A percentile compares a stretch with the other conserved stretches of the same genome.
Evolutionary conservation across 495 filamentous ascomycete genomes (phyloP).

Genomic region (Annulohypoxylon maeteangense): DNA sequence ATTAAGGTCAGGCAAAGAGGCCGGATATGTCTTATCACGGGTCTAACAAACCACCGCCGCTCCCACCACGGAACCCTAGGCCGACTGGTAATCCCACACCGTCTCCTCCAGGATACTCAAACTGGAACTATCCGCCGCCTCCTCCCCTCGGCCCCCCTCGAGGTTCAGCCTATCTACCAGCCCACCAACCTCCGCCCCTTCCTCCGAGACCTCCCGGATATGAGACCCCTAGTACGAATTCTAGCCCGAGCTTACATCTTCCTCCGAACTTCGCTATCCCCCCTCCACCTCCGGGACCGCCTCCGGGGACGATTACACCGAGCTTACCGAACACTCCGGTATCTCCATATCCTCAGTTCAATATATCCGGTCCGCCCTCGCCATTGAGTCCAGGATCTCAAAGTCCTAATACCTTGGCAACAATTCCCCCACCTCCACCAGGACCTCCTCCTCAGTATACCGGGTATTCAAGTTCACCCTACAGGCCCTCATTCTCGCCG

Average conservation of each 20-base stretch:
- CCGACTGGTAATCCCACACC: constrained; percentile 3
- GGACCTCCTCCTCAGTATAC: constrained; percentile 25
- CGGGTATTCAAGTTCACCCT: background rate
- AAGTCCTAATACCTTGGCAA: constrained; percentile 9
- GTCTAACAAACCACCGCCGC: constrained; percentile 32
- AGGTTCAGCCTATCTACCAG: constrained; percentile 11
- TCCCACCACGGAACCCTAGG: constrained; percentile 35
- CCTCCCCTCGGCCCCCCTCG: constrained; percentile 6
- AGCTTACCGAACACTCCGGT: background rate
- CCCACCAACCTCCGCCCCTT: constrained; percentile 24
- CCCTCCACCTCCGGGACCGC: constrained; percentile 21
- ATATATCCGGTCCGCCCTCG: background rate
- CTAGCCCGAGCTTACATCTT: constrained; percentile 6
- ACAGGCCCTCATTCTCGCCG: background rate
- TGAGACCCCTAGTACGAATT: constrained; percentile 15
- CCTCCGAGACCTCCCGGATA: constrained; percentile 37
- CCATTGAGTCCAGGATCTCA: background rate
- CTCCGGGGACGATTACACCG: background rate
- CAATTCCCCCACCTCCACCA: constrained; percentile 27
- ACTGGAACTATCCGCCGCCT: constrained; percentile 15
- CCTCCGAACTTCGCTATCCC: constrained; percentile 13
- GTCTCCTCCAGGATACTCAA: constrained; percentile 13
- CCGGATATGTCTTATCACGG: constrained; percentile 25
- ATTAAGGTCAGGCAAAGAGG: background rate
- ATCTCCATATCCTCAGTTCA: background rate